Evolutionary conservation across 139 green algal genomes (phyloP).

Genomic region (Chlorella sorokiniana): DNA sequence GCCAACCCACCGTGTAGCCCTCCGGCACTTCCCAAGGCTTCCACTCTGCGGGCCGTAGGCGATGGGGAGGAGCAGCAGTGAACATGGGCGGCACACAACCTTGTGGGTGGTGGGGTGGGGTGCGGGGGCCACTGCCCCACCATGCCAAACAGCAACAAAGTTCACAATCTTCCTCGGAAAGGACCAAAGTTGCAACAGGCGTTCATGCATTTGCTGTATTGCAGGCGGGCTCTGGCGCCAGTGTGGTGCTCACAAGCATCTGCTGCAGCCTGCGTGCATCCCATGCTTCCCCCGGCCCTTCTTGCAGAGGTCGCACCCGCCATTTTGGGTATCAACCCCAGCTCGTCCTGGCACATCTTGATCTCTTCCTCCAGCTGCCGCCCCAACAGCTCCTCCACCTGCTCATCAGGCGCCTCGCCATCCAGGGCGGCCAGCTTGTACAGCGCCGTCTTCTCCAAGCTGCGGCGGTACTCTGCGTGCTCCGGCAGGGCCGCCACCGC

Average conservation of each 20-base stretch:
- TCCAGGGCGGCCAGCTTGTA: constrained; percentile 40
- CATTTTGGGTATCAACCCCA: constrained; percentile 65
- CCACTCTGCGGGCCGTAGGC: constrained; percentile 43
- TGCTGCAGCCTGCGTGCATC: background rate
- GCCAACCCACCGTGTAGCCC: constrained; percentile 34
- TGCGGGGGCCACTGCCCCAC: too few relatives aligned
- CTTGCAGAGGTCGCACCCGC: constrained; percentile 18
- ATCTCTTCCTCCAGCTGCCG: constrained; percentile 62
- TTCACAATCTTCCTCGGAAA: too few relatives aligned
- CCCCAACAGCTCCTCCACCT: constrained; percentile 49
- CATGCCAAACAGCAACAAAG: too few relatives aligned
- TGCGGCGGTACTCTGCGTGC: constrained; percentile 45
- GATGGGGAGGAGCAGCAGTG: background rate
- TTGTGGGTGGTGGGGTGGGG: background rate
- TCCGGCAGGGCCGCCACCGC: constrained; percentile 50
- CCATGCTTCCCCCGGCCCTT: background rate
- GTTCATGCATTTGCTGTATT: too few relatives aligned
- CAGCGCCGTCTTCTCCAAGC: constrained; percentile 44
- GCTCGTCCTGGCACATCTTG: constrained; percentile 52
- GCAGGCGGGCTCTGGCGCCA: too few relatives aligned
- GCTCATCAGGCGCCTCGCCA: constrained; percentile 34
- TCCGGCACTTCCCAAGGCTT: constrained; percentile 62
- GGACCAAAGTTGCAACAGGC: too few relatives aligned
- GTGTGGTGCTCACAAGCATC: too few relatives aligned
- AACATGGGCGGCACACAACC: background rate